Conservation (phyloP, 2,329 filamentous ascomycete species). For the Colletotrichum viniferum region DNA sequence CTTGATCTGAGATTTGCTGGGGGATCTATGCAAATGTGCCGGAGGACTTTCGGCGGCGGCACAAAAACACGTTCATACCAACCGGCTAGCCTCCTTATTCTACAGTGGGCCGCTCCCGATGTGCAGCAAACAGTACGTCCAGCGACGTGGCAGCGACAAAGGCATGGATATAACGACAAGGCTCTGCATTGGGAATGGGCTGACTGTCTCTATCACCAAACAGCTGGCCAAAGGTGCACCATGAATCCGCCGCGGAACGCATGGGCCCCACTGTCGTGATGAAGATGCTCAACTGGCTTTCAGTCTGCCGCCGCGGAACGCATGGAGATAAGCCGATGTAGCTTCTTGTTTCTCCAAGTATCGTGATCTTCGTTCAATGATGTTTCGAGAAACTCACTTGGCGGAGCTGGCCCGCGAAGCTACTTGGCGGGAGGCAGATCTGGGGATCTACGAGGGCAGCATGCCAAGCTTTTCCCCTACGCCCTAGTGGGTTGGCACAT, state of each 20-base stretch:
- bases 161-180: background rate
- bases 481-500: background rate
- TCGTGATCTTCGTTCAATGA: background rate
- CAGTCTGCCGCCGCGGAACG: background rate
- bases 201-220: background rate
- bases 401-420: background rate
- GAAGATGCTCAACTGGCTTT: background rate
- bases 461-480: slow-evolving; percentile 2
- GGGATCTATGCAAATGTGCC: background rate
- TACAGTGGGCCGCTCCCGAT: background rate
- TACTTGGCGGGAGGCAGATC: background rate
- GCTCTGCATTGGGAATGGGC: background rate
- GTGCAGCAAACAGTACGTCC: background rate
- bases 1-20: background rate
- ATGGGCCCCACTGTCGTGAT: background rate
- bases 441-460: background rate
- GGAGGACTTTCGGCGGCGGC: background rate
- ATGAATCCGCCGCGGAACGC: background rate
- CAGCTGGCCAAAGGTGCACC: background rate
- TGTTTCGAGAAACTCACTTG: background rate
- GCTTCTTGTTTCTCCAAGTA: background rate
- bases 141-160: background rate
- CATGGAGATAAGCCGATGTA: background rate
- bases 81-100: background rate
- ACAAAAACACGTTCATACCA: background rate